Evolutionary conservation across 352 stramenopile species (phyloP), one percentile per base, ranked within the genome.

Genomic region (Pythium insidiosum): DNA sequence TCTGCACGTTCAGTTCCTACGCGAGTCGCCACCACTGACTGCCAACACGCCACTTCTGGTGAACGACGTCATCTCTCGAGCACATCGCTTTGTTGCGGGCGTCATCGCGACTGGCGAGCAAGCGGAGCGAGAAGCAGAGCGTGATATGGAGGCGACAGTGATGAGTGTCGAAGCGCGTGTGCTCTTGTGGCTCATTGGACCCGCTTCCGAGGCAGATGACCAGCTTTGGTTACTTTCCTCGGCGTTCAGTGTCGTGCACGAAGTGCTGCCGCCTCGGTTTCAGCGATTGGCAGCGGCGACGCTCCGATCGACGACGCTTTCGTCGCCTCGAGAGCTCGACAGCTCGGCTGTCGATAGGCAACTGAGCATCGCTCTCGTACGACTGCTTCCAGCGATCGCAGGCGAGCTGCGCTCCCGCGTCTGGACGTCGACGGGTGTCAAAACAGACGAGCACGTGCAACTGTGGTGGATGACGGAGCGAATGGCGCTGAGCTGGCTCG

Each of bases 311-410:
- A 31, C 7, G 13, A 21, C 29, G 1, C 19, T 31, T 11, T 11
- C 28, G 12, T 29, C 13, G 26, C 10, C 26, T 9, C 1, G 42
- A 53, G 16, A 24, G 18, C 1, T 53, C 53, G 9, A n/a, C n/a
- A n/a, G n/a, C n/a, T n/a, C n/a, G n/a, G n/a, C n/a, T n/a, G 10
- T 79, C 4, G 67, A 84, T 53, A 68, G 64, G n/a, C 70, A 78
- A 29, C 38, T 82, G n/a, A 73, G 69, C 19, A 59, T 74, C 18
- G 64, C 55, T 18, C 36, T 85, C 4, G 66, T 77, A 4, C 63
- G 50, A 5, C 26, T 83, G 2, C 53, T 88, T 5, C 63, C 70
- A 13, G 48, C 29, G 4, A 31, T 77, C 35, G 52, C 47, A 0
- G 13, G 12, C n/a, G 40, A 24, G 2, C 12, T 62, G 19, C 18